Conservation (phyloP, 768 basidiomycete species). For the Xerocomus potaroensis region DNA sequence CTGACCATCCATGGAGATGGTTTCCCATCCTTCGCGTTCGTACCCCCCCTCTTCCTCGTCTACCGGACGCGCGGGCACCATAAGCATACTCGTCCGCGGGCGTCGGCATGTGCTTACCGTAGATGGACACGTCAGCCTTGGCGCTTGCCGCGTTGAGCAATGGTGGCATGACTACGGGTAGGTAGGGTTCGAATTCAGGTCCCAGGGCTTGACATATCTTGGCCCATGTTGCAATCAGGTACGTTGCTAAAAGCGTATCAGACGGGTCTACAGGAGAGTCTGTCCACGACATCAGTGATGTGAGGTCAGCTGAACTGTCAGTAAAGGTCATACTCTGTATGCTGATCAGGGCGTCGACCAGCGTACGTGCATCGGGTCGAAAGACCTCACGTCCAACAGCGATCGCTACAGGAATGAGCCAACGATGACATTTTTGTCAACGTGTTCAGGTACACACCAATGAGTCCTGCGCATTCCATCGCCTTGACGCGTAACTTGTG, state of each 20-base stretch:
- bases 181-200: constrained; percentile 80
- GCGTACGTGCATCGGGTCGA: constrained; percentile 63
- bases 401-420: constrained; percentile 50
- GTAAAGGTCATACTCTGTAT: constrained; percentile 60
- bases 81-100: neutral
- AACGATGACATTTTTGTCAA: neutral
- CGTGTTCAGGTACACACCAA: constrained; percentile 48
- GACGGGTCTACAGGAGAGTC: constrained; percentile 65
- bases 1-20: constrained; percentile 71
- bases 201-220: constrained; percentile 85
- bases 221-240: constrained; percentile 84
- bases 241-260: constrained; percentile 69
- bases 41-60: constrained; percentile 52
- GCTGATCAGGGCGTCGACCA: constrained; percentile 68
- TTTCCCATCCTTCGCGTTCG: constrained; percentile 76
- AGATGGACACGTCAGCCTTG: constrained; percentile 76
- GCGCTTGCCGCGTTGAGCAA: constrained; percentile 69
- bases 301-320: neutral
- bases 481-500: constrained; percentile 72
- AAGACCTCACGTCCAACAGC: constrained; percentile 83
- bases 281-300: constrained; percentile 21
- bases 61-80: constrained; percentile 21
- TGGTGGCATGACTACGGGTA: constrained; percentile 79
- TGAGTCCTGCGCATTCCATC: constrained; percentile 88
- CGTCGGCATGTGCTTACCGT: constrained; percentile 38